Base-by-base conservation (phyloP, 2,329 filamentous ascomycete species). In the Fusarium nurragi region DNA sequence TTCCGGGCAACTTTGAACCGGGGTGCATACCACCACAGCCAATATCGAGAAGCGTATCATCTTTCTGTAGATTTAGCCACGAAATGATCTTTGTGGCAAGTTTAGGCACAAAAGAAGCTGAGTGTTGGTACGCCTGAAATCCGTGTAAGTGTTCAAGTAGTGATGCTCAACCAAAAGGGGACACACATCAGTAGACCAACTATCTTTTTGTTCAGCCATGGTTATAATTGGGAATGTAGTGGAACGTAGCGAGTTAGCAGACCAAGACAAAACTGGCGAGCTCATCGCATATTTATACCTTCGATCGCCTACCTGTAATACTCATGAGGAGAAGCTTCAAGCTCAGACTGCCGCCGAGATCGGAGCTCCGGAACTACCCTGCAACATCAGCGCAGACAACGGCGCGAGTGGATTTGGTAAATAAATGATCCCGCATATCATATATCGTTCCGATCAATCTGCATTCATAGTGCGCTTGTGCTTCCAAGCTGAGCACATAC, bases 21-120 rank as follows among this genome's bases (percentile, higher is more conserved):
- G 26, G 21, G 8, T 21, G 74, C 77, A 60, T 55, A 86, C 84
- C 87, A 39, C 88, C 88, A 66, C 88, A 90, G 14, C 88, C 88
- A 50, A 90, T 76, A 64, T 90, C 88, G 3, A 90, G 77, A 21
- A 90, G 80, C 16, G 77, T 73, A 70, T 90, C 87, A 63, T 85
- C 82, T 25, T 81, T 79, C 55, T 86, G 80, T 1, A 87, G 80
- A 64, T 88, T 81, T 0, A 90, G 78, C 82, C 86, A 89, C 41
- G 79, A 73, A 12, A 88, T 69, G 6, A 90, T 79, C 58, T 86
- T 88, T 16, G 79, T 80, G 1, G 87, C 83, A 11, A 90, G 77
- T 69, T 87, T 85, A 5, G 88, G 87, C 10, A 90, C 87, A 68
- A 90, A 90, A 0, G 85, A 83, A 9, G 87, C 88, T 3, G 86